Conservation (phyloP, 352 stramenopile species). For the Phytophthora idaei region DNA sequence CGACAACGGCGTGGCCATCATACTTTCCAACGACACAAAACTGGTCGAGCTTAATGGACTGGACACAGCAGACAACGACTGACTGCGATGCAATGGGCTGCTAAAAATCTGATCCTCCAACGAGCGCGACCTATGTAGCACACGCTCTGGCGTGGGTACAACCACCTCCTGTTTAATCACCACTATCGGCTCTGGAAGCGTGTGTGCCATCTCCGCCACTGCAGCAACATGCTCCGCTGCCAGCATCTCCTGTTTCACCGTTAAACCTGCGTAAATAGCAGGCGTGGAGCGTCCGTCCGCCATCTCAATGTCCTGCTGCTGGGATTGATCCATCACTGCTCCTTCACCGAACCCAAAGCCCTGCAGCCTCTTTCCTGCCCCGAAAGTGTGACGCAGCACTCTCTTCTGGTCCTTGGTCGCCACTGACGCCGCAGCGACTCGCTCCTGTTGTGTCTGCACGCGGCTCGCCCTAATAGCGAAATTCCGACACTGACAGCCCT, state of each 20-base stretch:
- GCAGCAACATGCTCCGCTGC: background rate
- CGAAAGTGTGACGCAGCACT: slow-evolving; percentile 65
- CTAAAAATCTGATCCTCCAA: slow-evolving; percentile 36
- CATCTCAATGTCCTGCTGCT: slow-evolving; percentile 39
- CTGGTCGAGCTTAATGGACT: slow-evolving; percentile 38
- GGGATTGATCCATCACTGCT: slow-evolving; percentile 12
- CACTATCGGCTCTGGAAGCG: slow-evolving; percentile 6
- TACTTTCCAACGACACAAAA: slow-evolving; percentile 44
- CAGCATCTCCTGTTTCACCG: slow-evolving; percentile 13
- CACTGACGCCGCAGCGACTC: slow-evolving; percentile 4
- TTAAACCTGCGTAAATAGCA: background rate
- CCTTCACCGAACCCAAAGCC: slow-evolving; percentile 53
- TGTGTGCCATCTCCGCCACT: slow-evolving; percentile 1
- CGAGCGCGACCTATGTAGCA: slow-evolving; percentile 12
- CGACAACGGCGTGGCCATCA: slow-evolving; percentile 27
- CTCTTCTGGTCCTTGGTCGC: slow-evolving; percentile 47
- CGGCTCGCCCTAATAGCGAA: slow-evolving; percentile 44
- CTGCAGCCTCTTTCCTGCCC: slow-evolving; percentile 43
- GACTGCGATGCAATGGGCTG: slow-evolving; percentile 49
- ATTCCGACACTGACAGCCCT: slow-evolving; percentile 36
- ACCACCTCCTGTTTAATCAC: slow-evolving; percentile 28
- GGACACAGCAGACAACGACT: slow-evolving; percentile 28
- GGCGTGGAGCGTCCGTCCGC: slow-evolving; percentile 7
- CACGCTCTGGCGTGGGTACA: slow-evolving; percentile 14
- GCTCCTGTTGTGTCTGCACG: slow-evolving; percentile 33